phyloP scores from a whole-genome alignment of 192 early-diverging fungal genomes.

The Coemansia sp. region DNA sequence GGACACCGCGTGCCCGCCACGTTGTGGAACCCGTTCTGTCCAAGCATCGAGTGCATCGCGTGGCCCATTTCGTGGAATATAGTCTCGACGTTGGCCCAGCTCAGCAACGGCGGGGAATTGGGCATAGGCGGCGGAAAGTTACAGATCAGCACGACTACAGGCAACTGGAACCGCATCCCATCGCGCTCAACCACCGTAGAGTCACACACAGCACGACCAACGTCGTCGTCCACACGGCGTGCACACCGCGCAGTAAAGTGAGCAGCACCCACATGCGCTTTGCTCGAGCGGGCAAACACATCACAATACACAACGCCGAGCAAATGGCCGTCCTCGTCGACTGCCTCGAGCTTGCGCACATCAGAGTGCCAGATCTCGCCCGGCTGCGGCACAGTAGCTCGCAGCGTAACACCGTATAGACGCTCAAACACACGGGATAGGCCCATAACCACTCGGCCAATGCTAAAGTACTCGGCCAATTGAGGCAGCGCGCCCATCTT shows the following conservation, averaged over 20 bases:
- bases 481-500: constrained; percentile 47
- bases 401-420: constrained; percentile 86
- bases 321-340: constrained; percentile 83
- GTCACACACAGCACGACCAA: not conserved
- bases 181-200: constrained; percentile 48
- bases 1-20: constrained; percentile 92
- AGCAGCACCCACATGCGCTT: constrained; percentile 79
- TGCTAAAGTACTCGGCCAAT: constrained; percentile 77
- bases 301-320: constrained; percentile 96
- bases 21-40: constrained; percentile 93
- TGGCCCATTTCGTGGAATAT: constrained; percentile 99
- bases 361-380: constrained; percentile 92
- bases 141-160: constrained; percentile 73
- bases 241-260: constrained; percentile 96
- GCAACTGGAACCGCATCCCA: constrained; percentile 62
- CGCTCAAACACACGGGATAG: constrained; percentile 80
- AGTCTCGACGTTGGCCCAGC: constrained; percentile 86
- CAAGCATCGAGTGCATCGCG: constrained; percentile 97
- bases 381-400: constrained; percentile 62
- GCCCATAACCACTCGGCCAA: constrained; percentile 84
- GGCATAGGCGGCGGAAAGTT: constrained; percentile 59
- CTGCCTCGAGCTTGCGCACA: constrained; percentile 86
- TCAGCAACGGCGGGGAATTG: constrained; percentile 64
- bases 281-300: constrained; percentile 73
- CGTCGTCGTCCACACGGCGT: constrained; percentile 82